A percentile compares a stretch with the other conserved stretches of the same genome.
Conservation (phyloP, 352 stramenopile species). For the Phytopythium ostracodes region DNA sequence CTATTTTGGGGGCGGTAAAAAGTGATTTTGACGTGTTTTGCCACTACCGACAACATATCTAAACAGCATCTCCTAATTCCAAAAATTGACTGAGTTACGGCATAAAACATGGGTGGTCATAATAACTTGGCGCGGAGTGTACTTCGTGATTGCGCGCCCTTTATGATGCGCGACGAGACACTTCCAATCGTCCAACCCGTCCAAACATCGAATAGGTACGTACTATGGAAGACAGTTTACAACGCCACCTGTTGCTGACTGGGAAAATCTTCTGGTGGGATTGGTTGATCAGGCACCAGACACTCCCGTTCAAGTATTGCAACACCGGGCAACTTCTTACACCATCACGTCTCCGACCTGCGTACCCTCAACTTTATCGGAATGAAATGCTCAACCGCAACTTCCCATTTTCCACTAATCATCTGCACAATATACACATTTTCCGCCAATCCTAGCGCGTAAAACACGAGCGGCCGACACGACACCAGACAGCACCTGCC, state of each 20-base stretch:
- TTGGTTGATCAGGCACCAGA: not conserved
- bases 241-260: not conserved
- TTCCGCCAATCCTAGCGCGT: not conserved
- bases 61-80: not conserved
- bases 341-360: not conserved
- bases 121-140: not conserved
- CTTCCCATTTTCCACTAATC: not conserved
- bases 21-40: not conserved
- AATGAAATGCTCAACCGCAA: not conserved
- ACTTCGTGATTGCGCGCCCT: not conserved
- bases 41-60: not conserved
- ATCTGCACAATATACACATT: not conserved
- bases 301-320: not conserved
- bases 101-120: not conserved
- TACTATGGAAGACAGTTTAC: not conserved
- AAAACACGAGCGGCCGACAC: not conserved
- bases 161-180: not conserved
- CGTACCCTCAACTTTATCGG: constrained; percentile 1
- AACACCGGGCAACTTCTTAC: not conserved
- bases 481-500: not conserved
- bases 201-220: not conserved
- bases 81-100: not conserved
- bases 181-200: not conserved
- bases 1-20: too few relatives aligned
- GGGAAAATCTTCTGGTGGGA: constrained; percentile 2